These are phyloP conservation scores for Trichophyton benhamiae DNA, from an alignment of 2,329 filamentous ascomycete genomes.

Conservation along the genomic window DNA sequence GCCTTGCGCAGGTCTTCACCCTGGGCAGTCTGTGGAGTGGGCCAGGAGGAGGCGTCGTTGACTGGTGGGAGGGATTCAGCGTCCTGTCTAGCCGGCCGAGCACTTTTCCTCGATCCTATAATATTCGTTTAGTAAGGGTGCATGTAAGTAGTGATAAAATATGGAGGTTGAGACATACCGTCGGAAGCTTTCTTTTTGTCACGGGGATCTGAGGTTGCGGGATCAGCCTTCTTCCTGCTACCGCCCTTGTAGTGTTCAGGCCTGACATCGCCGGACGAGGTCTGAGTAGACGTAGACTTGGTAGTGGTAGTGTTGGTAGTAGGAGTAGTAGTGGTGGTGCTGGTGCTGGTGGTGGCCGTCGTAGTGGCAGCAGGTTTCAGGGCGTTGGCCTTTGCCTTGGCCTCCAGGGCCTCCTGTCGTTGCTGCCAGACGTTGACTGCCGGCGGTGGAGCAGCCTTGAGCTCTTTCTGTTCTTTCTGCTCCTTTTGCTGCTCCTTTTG, in stretches of 20 bases:
- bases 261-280: constrained; percentile 14
- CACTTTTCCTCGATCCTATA: constrained; percentile 16
- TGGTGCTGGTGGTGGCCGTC: constrained; percentile 15
- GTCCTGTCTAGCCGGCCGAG: constrained; percentile 10
- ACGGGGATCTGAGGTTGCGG: constrained; percentile 18
- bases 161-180: constrained; percentile 15
- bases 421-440: constrained; percentile 80
- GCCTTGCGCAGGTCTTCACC: constrained; percentile 65
- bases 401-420: constrained; percentile 54
- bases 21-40: constrained; percentile 69
- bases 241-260: constrained; percentile 20
- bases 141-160: too few species aligned
- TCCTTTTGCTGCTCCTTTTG: too few species aligned
- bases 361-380: constrained; percentile 20
- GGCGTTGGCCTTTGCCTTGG: constrained; percentile 34
- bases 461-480: constrained; percentile 35
- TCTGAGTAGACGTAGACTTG: constrained; percentile 26
- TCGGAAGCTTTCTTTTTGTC: constrained; percentile 27
- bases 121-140: too few species aligned
- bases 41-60: constrained; percentile 71
- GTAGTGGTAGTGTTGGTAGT: constrained; percentile 11
- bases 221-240: constrained; percentile 29
- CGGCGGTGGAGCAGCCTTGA: constrained; percentile 72
- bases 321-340: constrained; percentile 22
- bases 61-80: constrained; percentile 47